Percentiles rank a stretch among this genome's conserved stretches.
phyloP scores from a whole-genome alignment of 1,284 basidiomycete species.

The Apiotrichum sp. region DNA sequence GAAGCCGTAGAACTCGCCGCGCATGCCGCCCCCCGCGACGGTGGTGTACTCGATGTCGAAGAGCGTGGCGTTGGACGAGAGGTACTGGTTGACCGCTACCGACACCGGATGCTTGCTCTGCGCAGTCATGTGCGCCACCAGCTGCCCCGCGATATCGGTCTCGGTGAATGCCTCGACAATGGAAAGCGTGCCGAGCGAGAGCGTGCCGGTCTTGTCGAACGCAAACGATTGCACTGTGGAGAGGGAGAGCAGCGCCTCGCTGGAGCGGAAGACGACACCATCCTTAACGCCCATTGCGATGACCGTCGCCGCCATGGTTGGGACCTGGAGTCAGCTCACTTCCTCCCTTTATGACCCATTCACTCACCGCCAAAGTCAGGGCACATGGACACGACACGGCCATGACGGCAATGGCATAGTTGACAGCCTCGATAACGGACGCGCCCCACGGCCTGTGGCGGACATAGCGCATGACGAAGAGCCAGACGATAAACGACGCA shows the following conservation, averaged over 20 bases:
- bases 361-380: conserved; percentile 22
- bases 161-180: conserved; percentile 1
- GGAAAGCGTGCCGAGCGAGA: conserved; percentile 8
- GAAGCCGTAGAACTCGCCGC: background rate
- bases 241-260: conserved; percentile 30
- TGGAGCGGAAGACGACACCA: conserved; percentile 22
- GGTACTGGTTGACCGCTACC: background rate
- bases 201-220: conserved; percentile 53
- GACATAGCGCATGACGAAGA: conserved; percentile 41
- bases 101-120: background rate
- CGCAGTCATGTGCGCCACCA: background rate
- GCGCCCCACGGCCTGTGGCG: conserved; percentile 29
- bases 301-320: conserved; percentile 9
- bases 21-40: background rate
- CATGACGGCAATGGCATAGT: conserved; percentile 49
- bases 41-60: background rate
- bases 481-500: conserved; percentile 47
- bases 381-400: conserved; percentile 51
- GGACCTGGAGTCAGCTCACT: conserved; percentile 1
- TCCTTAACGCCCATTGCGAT: conserved; percentile 10
- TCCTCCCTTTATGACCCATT: background rate
- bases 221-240: conserved; percentile 42
- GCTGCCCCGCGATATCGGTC: background rate
- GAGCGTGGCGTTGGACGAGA: background rate
- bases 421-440: conserved; percentile 43